Evolutionary conservation across 1,284 basidiomycete genomes (phyloP).

Genomic region (Apiotrichum sp.): DNA sequence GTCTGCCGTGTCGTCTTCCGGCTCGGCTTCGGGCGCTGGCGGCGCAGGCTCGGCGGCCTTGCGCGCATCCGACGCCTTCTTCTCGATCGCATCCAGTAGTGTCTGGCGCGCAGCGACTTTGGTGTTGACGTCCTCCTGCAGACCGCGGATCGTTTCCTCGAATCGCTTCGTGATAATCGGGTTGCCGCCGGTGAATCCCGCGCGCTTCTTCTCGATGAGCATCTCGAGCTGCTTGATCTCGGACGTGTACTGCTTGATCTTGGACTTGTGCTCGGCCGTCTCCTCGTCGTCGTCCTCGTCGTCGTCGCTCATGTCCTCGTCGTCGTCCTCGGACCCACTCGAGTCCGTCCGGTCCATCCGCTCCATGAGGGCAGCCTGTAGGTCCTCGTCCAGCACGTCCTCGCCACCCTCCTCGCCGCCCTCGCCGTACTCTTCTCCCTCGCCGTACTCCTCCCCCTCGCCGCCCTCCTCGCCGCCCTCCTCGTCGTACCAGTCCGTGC

Average conservation of each 20-base stretch:
- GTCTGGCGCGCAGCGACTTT: conserved; percentile 62
- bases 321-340: conserved; percentile 35
- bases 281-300: conserved; percentile 66
- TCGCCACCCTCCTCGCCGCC: conserved; percentile 23
- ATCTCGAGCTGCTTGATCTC: conserved; percentile 85
- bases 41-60: conserved; percentile 2
- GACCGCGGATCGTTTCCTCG: conserved; percentile 82
- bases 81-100: conserved; percentile 37
- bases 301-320: conserved; percentile 63
- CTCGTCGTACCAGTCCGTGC: conserved; percentile 29
- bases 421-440: conserved; percentile 19
- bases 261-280: conserved; percentile 50
- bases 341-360: conserved; percentile 29
- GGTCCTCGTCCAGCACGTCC: conserved; percentile 32
- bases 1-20: conserved; percentile 28
- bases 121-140: conserved; percentile 77
- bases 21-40: conserved; percentile 11
- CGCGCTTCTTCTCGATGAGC: conserved; percentile 75
- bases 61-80: conserved; percentile 10
- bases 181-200: conserved; percentile 80
- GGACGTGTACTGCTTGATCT: conserved; percentile 72
- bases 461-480: conserved; percentile 36
- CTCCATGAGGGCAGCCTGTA: conserved; percentile 35
- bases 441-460: conserved; percentile 40
- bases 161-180: conserved; percentile 88